Base-by-base conservation (phyloP, 2,329 filamentous ascomycete genomes). In the Orbilia brochopaga region DNA sequence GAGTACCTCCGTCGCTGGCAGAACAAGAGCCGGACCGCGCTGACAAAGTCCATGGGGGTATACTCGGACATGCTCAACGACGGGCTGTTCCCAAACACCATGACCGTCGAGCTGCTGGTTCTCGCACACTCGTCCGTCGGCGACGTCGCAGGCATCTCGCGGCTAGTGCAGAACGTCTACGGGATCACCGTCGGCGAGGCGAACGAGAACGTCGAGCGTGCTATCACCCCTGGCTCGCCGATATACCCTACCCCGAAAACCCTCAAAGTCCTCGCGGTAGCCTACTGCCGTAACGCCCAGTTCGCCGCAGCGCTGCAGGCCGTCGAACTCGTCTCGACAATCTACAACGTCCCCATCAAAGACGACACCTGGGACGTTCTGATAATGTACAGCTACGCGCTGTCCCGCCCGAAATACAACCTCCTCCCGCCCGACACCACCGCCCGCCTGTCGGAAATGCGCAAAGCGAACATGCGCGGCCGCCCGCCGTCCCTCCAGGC, bases 31-130 rank as follows among this genome's bases (percentile, higher is more conserved):
- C 15, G 58, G 23, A 60, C 56, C 19, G 56, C 15, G 13, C 42
- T 48, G 32, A 54, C 53, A 2, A 30, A 61, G 35, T 53, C 56
- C 23, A 67, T 67, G 67, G 42, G 58, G 13, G 42, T 75, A 42
- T 64, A 75, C 56, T 61, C 65, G 46, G 65, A 72, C 19, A 60
- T 73, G 44, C 53, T 73, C 15, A 67, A 61, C 35, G 48, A 67
- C 13, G 62, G 62, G 4, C 35, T 73, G 1, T 67, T 53, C 30
- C 69, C 69, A 11, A 67, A 66, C 40, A 58, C 50, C 32, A 73
- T 73, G 69, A 73, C 69, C 3, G 53, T 73, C 15, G 62, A 73
- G 10, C 57, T 73, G 7, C 30, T 73, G 1, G 66, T 67, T 10
- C 37, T 73, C 13, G 63, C 62, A 6, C 61, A 67, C 17, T 53